Base-by-base conservation (phyloP, 2,329 filamentous ascomycete genomes). In the Botrytis cinerea region DNA sequence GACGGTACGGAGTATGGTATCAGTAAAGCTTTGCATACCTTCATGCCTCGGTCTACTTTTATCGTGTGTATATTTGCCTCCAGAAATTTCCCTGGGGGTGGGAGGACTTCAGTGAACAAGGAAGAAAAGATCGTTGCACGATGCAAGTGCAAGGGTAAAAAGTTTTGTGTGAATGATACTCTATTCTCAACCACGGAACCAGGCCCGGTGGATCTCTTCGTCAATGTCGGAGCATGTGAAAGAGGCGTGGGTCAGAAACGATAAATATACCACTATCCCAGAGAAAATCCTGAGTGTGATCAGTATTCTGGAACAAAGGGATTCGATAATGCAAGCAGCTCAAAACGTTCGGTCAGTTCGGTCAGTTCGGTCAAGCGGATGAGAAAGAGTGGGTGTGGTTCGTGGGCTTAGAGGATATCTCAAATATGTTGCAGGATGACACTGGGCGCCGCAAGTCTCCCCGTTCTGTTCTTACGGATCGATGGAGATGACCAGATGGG, bases 351-450 rank as follows among this genome's bases (percentile, higher is more conserved):
- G 32, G 32, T 32, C 32, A 32, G 32, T 32, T 32, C 22, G 38
- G n/a, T 46, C 51, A 48, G 51, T 54, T 67, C 70, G 70, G 71
- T 59, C 71, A 72, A 72, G 40, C 71, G 71, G 71, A 68, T 72
- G 66, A 60, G 40, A 32, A 60, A 59, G 57, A 40, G 28, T 60
- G 66, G 46, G 18, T 59, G 64, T 14, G 35, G 32, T 68, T 61
- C 22, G 48, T n/a, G 22, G 71, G 6, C 35, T 60, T 16, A 40
- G n/a, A 60, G 38, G 62, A 40, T 63, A 32, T 22, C 69, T 45
- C 51, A 32, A 28, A 46, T 40, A 48, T 35, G 40, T 63, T 51
- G 68, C 57, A 22, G 32, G 48, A 70, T 70, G 51, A 57, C n/a
- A 62, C 28, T 51, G 57, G 54, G 28, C 14, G 35, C 59, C 45